These are phyloP conservation scores for Penstemon newberryi DNA, from an alignment of 257 asterid genomes.

Conservation along the genomic window DNA sequence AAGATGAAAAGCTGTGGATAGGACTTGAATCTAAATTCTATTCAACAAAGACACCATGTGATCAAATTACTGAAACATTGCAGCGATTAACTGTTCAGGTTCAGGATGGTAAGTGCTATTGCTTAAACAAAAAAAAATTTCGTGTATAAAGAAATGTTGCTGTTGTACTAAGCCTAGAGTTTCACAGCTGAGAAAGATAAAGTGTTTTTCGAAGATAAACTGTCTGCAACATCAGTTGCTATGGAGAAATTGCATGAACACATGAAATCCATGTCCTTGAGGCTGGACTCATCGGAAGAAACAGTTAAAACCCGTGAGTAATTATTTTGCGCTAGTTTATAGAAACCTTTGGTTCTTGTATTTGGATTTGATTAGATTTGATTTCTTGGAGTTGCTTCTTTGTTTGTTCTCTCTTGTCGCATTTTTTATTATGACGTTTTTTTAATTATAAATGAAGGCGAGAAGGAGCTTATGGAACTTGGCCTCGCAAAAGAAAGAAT, in stretches of 20 bases:
- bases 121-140: constrained; percentile 3
- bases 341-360: constrained; percentile 22
- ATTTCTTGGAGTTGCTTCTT: constrained; percentile 7
- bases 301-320: constrained; percentile 72
- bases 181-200: constrained; percentile 86
- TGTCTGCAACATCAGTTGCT: constrained; percentile 71
- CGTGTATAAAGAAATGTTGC: constrained; percentile 8
- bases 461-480: constrained; percentile 72
- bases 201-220: constrained; percentile 64
- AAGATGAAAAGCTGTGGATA: constrained; percentile 92
- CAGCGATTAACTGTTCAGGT: constrained; percentile 73
- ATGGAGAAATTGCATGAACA: constrained; percentile 67
- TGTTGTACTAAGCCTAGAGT: constrained; percentile 33
- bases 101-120: constrained; percentile 60
- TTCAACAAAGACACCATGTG: constrained; percentile 73
- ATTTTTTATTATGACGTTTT: constrained; percentile 29
- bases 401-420: neutral
- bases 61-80: constrained; percentile 78
- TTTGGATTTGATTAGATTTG: constrained; percentile 12
- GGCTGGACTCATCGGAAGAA: constrained; percentile 73
- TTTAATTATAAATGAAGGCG: constrained; percentile 55
- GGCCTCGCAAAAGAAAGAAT: constrained; percentile 53
- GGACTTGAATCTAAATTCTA: constrained; percentile 88
- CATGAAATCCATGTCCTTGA: constrained; percentile 59
- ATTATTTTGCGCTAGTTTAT: constrained; percentile 11